Conservation (phyloP, 805 yeast species). For the Cyberlindnera saturnus region DNA sequence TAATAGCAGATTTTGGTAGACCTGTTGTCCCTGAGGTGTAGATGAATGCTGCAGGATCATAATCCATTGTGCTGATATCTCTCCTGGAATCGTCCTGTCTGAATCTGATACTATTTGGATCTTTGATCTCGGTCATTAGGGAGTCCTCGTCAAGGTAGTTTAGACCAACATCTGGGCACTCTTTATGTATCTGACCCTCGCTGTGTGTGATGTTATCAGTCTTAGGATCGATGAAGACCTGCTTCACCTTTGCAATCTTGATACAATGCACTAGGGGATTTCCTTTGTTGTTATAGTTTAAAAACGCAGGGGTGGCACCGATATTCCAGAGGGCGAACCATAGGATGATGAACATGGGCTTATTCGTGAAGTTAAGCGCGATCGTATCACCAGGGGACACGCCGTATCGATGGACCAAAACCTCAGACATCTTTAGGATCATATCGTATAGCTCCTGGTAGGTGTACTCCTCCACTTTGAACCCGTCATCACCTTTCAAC, state of each 20-base stretch:
- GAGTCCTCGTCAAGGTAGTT: constrained; percentile 47
- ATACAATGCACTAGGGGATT: constrained; percentile 76
- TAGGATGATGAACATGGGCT: constrained; percentile 70
- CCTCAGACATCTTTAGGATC: constrained; percentile 58
- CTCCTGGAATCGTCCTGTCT: constrained; percentile 54
- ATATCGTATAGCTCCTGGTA: constrained; percentile 63
- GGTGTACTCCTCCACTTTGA: constrained; percentile 56
- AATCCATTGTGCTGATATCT: constrained; percentile 51
- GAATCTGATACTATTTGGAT: constrained; percentile 39
- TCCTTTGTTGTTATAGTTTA: constrained; percentile 74
- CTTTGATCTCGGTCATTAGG: constrained; percentile 34
- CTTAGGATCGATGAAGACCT: constrained; percentile 71
- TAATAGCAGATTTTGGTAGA: constrained; percentile 85
- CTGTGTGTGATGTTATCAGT: constrained; percentile 45
- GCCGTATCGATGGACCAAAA: constrained; percentile 57
- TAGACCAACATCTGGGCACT: constrained; percentile 35
- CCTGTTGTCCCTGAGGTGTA: constrained; percentile 96
- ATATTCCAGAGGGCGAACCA: constrained; percentile 90
- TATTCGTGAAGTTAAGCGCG: constrained; percentile 74
- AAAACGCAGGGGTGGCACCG: constrained; percentile 84
- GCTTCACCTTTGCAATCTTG: constrained; percentile 54
- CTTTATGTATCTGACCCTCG: constrained; percentile 33
- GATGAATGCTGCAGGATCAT: constrained; percentile 63
- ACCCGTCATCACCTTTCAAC: constrained; percentile 45
- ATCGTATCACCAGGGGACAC: constrained; percentile 62